Evolutionary conservation across 179 eudicot species (phyloP), one percentile per base, ranked within the genome.

Genomic region (Gypsophila paniculata): DNA sequence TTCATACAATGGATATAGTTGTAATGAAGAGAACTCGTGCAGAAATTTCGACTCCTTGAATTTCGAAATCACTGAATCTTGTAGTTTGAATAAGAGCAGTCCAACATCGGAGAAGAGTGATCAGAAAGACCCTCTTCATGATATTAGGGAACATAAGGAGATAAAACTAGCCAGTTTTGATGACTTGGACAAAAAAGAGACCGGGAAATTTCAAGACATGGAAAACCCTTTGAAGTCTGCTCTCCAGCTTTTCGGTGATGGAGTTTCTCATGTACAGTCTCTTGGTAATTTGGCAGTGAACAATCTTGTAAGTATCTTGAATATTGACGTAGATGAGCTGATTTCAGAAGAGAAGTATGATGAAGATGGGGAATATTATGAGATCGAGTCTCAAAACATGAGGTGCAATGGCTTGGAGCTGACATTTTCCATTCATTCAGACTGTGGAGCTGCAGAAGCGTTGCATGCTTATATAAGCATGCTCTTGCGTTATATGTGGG

Each of bases 211-310:
- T 21, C 82, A 75, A 79, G 81, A 76, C 46, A 86, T 74, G 76
- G 99, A 88, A 70, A 85, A 81, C 75, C 94, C 91, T 29, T 76
- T 94, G 48, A 83, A 75, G 77, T 94, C 97, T 75, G 97, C 97
- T 14, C 96, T 85, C 39, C 96, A 88, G 82, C 79, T 92, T 57
- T 78, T 94, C 38, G 99, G 97, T 64, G 97, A 90, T 79, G 88
- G 99, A 63, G 99, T 94, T 74, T 88, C 90, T 77, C 97, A 94
- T 70, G 95, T 94, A 76, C 99, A 94, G 74, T 88, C 91, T 54
- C 82, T 91, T 14, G 95, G 99, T 65, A 94, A 94, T 81, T 94
- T 83, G 80, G 99, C 97, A 18, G 99, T 94, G 17, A 81, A 74
- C 73, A 90, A 89, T 81, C 85, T 94, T 68, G 97, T 85, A 60